Base-by-base conservation (phyloP, 805 yeast genomes). In the Candida parachauliodes region DNA sequence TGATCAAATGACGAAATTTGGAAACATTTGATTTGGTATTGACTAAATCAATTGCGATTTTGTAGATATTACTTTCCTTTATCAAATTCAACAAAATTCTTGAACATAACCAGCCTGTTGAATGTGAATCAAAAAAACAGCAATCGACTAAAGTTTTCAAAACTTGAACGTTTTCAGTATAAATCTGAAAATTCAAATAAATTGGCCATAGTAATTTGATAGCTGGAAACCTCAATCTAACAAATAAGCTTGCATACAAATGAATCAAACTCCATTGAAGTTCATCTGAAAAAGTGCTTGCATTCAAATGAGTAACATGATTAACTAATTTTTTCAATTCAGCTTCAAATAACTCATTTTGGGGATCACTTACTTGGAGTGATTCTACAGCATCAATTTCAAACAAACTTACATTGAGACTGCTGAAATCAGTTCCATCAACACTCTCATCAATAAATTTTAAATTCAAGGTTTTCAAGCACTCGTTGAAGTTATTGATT, bases 121-220 rank as follows among this genome's bases (percentile, higher is more conserved):
- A 8, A 3, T 27, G 21, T 4, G 11, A 3, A 21, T 21, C 21
- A 3, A n/a, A 2, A 8, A 34, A 28, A 27, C 31, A 27, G 2
- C 3, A 4, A 2, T 34, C 32, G 16, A 34, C 28, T 15, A 34
- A 28, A n/a, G 8, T 15, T 5, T 21, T 11, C 14, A 34, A 28
- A 4, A 34, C 16, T 11, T n/a, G 12, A 3, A 20, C 8, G 16
- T 34, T 22, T 12, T 15, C 31, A n/a, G 7, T 12, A 5, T 34
- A 12, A 12, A 34, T 14, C 4, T 12, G 9, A 3, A 34, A 14
- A 6, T 34, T 34, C 22, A 34, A 16, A 18, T 18, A 26, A 4
- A 21, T 22, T 3, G 31, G 25, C 38, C 38, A 34, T 11, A 34
- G 16, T 12, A 20, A 12, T 28, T 22, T 34, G 9, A 34, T 28